These are phyloP conservation scores for Candida sphagnicola DNA, from an alignment of 805 yeast species.

Conservation along the genomic window DNA sequence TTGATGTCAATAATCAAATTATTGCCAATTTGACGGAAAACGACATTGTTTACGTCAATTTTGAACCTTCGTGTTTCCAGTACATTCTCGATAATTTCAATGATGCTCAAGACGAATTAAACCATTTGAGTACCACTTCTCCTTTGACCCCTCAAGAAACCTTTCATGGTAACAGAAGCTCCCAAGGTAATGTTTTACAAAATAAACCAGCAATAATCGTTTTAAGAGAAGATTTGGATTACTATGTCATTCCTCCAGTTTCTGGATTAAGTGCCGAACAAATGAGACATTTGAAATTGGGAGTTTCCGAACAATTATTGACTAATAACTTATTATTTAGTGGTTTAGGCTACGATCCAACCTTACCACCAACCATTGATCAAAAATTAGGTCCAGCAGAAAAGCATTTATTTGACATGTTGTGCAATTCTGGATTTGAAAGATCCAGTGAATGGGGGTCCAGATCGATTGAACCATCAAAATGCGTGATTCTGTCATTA, in stretches of 20 bases:
- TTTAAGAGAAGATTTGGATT: constrained; percentile 89
- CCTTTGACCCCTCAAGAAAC: constrained; percentile 24
- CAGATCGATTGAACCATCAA: constrained; percentile 80
- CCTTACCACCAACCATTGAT: constrained; percentile 26
- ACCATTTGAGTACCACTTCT: constrained; percentile 11
- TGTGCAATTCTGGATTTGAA: constrained; percentile 82
- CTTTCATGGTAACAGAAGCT: constrained; percentile 10
- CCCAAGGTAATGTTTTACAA: constrained; percentile 51
- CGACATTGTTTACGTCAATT: constrained; percentile 78
- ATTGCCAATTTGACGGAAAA: constrained; percentile 76
- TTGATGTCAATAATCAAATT: constrained; percentile 71
- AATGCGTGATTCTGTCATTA: constrained; percentile 82
- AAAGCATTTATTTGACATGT: constrained; percentile 90
- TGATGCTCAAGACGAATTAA: constrained; percentile 59
- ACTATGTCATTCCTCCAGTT: constrained; percentile 79
- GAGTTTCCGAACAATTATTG: constrained; percentile 67
- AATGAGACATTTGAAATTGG: constrained; percentile 64
- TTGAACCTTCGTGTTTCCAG: constrained; percentile 81
- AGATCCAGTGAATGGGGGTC: constrained; percentile 77
- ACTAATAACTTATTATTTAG: constrained; percentile 62
- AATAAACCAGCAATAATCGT: constrained; percentile 89
- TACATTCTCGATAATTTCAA: constrained; percentile 74
- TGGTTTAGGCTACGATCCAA: constrained; percentile 63
- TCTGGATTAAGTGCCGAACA: constrained; percentile 52
- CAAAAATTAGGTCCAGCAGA: constrained; percentile 82